Conservation (phyloP, 768 basidiomycete species). For the Melanogaster broomeanus region DNA sequence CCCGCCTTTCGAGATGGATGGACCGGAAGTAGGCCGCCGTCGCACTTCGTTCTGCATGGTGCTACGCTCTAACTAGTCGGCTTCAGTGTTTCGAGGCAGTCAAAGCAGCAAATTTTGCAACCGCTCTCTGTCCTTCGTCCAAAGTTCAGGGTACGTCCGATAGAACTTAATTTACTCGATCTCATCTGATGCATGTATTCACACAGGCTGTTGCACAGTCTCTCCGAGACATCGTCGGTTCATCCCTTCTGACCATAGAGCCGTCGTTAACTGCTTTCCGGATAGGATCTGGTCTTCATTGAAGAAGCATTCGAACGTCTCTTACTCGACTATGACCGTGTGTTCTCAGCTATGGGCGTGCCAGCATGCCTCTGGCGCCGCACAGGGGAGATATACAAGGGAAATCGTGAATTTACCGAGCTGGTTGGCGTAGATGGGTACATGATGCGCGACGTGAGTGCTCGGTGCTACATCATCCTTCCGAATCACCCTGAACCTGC, state of each 20-base stretch:
- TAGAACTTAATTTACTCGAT: background rate
- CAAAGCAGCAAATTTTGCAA: constrained; percentile 88
- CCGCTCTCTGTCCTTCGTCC: constrained; percentile 84
- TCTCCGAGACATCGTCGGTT: constrained; percentile 73
- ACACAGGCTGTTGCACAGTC: constrained; percentile 75
- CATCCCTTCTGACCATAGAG: background rate
- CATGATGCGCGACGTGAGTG: constrained; percentile 83
- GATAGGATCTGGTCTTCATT: constrained; percentile 90
- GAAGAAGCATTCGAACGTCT: constrained; percentile 97
- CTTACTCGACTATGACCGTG: constrained; percentile 92
- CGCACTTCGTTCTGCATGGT: background rate
- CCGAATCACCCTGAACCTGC: background rate
- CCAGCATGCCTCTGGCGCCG: constrained; percentile 96
- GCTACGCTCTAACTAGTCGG: background rate
- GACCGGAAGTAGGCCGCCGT: constrained; percentile 69
- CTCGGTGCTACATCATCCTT: background rate
- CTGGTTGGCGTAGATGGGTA: constrained; percentile 85
- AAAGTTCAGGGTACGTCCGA: constrained; percentile 69
- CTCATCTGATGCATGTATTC: background rate
- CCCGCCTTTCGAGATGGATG: constrained; percentile 92
- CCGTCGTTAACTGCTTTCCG: background rate
- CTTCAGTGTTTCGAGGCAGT: constrained; percentile 81
- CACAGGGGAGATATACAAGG: constrained; percentile 99
- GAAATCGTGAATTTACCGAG: constrained; percentile 93
- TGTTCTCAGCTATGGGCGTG: constrained; percentile 93